Evolutionary conservation across 2,329 filamentous ascomycete species (phyloP).

Genomic region (Alternaria incomplexa): DNA sequence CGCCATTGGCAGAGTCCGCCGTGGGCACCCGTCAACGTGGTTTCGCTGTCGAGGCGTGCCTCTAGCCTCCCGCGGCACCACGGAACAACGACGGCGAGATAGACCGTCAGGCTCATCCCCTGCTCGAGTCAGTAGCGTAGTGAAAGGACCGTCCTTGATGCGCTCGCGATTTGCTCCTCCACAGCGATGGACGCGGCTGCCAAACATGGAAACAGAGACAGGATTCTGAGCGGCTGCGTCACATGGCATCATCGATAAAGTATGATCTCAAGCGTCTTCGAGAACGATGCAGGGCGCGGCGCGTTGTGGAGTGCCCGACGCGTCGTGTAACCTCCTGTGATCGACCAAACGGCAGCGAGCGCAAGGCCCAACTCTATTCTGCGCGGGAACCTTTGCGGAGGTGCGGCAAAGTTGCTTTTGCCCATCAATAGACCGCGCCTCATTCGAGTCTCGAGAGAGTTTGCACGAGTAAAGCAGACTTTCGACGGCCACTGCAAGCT

Average conservation of each 20-base stretch:
- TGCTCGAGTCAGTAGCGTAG: conserved; percentile 24
- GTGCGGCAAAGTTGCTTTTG: conserved; percentile 25
- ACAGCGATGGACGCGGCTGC: conserved; percentile 6
- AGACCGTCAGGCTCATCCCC: conserved; percentile 23
- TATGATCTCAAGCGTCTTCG: conserved; percentile 10
- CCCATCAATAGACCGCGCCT: conserved; percentile 5
- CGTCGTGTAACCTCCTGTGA: conserved; percentile 25
- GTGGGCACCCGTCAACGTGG: conserved; percentile 37
- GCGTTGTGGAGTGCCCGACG: conserved; percentile 27
- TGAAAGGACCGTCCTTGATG: conserved; percentile 19
- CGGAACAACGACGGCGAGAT: conserved; percentile 34
- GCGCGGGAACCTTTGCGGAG: conserved; percentile 1
- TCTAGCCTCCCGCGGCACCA: conserved; percentile 41
- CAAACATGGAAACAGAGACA: background rate
- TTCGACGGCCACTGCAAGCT: conserved; percentile 7
- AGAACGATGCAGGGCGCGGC: conserved; percentile 22
- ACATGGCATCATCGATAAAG: conserved; percentile 24
- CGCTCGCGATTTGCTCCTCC: conserved; percentile 22
- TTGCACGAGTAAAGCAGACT: conserved; percentile 15
- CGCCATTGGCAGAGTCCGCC: conserved; percentile 23
- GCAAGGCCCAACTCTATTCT: conserved; percentile 23
- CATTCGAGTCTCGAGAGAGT: conserved; percentile 16
- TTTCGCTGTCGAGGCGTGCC: conserved; percentile 32
- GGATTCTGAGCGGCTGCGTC: background rate
- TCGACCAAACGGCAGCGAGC: conserved; percentile 24